Base-by-base conservation (phyloP, 495 filamentous ascomycete genomes). In the Jackrogersella minutella region DNA sequence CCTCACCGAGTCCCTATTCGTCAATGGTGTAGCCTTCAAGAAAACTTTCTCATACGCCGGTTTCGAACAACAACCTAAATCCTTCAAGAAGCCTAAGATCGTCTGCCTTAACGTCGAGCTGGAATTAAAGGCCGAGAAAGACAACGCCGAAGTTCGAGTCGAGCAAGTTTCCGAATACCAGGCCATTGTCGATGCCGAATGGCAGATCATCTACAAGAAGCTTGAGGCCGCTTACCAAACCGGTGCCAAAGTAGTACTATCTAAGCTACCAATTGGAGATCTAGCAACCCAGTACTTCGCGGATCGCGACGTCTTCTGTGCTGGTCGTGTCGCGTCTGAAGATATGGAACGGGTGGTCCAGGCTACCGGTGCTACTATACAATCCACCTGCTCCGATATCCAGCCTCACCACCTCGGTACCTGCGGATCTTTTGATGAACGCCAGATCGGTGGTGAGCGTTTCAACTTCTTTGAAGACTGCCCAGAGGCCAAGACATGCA, bases 151-250 rank as follows among this genome's bases (percentile, higher is more conserved):
- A 80, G 93, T 99, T 58, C 87, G 95, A 65, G 93, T 99, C 44
- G 95, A 97, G 79, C 95, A 98, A 74, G 95, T 99, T 59, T 96
- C 94, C 26, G 95, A 99, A 81, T 99, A 99, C 82, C 95, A 99
- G 80, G 95, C 95, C 47, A 96, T 99, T 71, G 95, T 99, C 75
- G 95, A 99, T 76, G 95, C 95, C 37, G 95, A 99, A 78, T 99
- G 95, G 95, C 91, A 97, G 80, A 99, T 99, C 74, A 99, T 99
- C 77, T 97, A 87, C 87, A 93, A 97, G 84, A 99, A 99, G 85
- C 88, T 98, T 70, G 94, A 99, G 79, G 93, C 93, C 24, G 79
- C 94, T 49, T 85, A 92, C 85, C 89, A 93, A 75, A 97, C 94
- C 3, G 95, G 94, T 44, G 95, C 95, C 37, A 96, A 96, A 83